These are phyloP conservation scores for Cutaneotrichosporon cutaneum DNA, from an alignment of 1,284 basidiomycete species.

Conservation along the genomic window DNA sequence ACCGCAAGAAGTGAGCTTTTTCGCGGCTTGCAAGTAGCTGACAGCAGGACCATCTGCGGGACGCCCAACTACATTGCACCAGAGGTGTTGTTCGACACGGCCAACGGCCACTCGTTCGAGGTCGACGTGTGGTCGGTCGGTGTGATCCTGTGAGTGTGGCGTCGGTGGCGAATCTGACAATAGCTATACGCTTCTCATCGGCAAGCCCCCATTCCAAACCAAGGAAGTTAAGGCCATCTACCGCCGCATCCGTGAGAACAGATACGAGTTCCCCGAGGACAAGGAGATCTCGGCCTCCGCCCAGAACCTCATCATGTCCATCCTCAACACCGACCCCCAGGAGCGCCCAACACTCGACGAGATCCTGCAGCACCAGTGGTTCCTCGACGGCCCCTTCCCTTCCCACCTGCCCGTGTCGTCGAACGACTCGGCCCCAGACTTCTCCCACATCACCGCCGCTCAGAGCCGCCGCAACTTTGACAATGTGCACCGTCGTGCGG, in stretches of 20 bases:
- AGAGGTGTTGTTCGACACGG: conserved; percentile 93
- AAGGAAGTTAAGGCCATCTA: conserved; percentile 95
- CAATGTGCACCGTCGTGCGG: conserved; percentile 40
- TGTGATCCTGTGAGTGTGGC: conserved; percentile 71
- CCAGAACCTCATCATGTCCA: conserved; percentile 75
- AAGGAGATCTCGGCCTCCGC: conserved; percentile 70
- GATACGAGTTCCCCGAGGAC: conserved; percentile 86
- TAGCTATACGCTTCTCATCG: conserved; percentile 85
- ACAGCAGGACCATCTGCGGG: conserved; percentile 79
- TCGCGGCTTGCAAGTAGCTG: background rate
- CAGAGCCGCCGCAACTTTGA: conserved; percentile 70
- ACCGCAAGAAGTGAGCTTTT: conserved; percentile 76
- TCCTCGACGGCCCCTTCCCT: conserved; percentile 77
- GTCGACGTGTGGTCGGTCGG: conserved; percentile 98
- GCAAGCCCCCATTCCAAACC: conserved; percentile 95
- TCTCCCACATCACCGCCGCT: conserved; percentile 63
- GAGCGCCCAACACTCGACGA: conserved; percentile 78
- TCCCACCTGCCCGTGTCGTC: conserved; percentile 74
- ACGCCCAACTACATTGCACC: conserved; percentile 99
- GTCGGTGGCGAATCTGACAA: conserved; percentile 1
- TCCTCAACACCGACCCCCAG: conserved; percentile 77
- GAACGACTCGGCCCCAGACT: conserved; percentile 71
- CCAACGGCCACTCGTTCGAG: conserved; percentile 95
- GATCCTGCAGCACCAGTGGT: conserved; percentile 84
- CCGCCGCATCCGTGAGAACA: conserved; percentile 90